These are phyloP conservation scores for Lachancea sp. DNA, from an alignment of 805 yeast species.

Conservation along the genomic window DNA sequence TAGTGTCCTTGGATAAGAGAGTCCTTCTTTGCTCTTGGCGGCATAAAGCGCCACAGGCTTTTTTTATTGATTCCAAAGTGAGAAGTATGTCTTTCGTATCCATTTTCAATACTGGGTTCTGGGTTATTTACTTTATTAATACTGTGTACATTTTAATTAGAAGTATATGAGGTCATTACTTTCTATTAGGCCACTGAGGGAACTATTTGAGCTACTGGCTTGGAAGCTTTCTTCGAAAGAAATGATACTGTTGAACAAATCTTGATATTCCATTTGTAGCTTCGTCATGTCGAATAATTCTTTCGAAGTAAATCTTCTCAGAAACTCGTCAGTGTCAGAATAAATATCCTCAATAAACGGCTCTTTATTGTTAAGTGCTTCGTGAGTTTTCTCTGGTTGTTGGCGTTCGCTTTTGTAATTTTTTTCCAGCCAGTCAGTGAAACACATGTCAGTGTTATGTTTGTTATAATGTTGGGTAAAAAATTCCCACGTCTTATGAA, in stretches of 20 bases:
- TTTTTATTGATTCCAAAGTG: slow-evolving; percentile 6
- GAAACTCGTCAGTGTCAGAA: background rate
- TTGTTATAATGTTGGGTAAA: slow-evolving; percentile 24
- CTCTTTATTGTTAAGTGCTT: background rate
- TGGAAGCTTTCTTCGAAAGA: background rate
- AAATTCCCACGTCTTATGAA: slow-evolving; percentile 15
- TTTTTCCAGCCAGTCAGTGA: slow-evolving; percentile 5
- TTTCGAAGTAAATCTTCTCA: background rate
- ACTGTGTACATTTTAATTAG: no score
- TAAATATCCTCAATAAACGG: slow-evolving; percentile 7
- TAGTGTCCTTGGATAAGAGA: slow-evolving; percentile 13
- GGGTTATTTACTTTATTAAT: no score
- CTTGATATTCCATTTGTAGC: background rate
- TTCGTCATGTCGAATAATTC: slow-evolving; percentile 1
- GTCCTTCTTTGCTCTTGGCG: slow-evolving; percentile 6
- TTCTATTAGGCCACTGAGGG: background rate
- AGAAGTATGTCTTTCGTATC: slow-evolving; percentile 6
- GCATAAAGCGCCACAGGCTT: slow-evolving; percentile 5
- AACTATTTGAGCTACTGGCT: background rate
- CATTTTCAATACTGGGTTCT: slow-evolving; percentile 6
- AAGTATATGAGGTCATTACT: background rate
- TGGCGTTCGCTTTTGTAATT: slow-evolving; percentile 1
- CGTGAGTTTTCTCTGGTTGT: background rate
- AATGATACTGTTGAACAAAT: background rate
- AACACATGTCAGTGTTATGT: slow-evolving; percentile 1